Percentiles rank a stretch among this genome's conserved stretches.
Evolutionary conservation across 2,329 filamentous ascomycete species (phyloP).

Genomic region (Aspergillus sp.): DNA sequence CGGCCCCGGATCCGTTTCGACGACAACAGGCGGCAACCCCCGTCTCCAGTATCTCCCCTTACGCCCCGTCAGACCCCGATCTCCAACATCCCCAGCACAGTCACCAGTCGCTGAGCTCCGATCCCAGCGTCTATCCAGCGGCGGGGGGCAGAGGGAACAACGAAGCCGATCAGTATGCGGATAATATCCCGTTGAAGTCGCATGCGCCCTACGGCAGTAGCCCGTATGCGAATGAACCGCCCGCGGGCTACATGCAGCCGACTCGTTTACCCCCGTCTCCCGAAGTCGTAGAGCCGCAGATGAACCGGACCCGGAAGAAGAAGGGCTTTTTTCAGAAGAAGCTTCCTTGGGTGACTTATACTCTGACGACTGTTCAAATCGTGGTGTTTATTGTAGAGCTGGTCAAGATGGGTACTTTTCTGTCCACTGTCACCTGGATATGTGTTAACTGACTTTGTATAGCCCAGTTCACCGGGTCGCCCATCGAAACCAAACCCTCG

Average conservation of each 20-base stretch:
- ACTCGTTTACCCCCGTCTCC: conserved; percentile 44
- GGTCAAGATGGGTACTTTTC: conserved; percentile 62
- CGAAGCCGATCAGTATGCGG: conserved; percentile 31
- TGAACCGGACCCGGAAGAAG: conserved; percentile 27
- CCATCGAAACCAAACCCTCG: conserved; percentile 60
- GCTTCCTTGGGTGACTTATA: conserved; percentile 73
- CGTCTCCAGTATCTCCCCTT: conserved; percentile 32
- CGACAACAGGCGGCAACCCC: conserved; percentile 20
- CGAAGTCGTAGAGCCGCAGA: conserved; percentile 33
- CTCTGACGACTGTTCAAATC: conserved; percentile 67
- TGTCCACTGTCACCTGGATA: background rate
- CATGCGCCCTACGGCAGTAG: conserved; percentile 13
- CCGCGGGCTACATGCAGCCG: conserved; percentile 35
- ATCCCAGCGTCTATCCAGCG: conserved; percentile 22
- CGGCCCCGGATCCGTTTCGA: conserved; percentile 29
- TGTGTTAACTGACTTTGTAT: background rate
- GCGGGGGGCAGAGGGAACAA: conserved; percentile 20
- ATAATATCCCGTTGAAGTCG: conserved; percentile 36
- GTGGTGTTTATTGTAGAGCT: conserved; percentile 84
- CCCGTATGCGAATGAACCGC: conserved; percentile 22
- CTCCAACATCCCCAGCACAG: conserved; percentile 29
- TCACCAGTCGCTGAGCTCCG: conserved; percentile 29
- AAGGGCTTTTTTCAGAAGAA: conserved; percentile 50
- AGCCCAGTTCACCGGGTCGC: conserved; percentile 69
- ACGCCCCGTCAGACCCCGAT: conserved; percentile 35